These are phyloP conservation scores for Botryosphaeria dothidea DNA, from an alignment of 2,329 filamentous ascomycete species.

Conservation along the genomic window DNA sequence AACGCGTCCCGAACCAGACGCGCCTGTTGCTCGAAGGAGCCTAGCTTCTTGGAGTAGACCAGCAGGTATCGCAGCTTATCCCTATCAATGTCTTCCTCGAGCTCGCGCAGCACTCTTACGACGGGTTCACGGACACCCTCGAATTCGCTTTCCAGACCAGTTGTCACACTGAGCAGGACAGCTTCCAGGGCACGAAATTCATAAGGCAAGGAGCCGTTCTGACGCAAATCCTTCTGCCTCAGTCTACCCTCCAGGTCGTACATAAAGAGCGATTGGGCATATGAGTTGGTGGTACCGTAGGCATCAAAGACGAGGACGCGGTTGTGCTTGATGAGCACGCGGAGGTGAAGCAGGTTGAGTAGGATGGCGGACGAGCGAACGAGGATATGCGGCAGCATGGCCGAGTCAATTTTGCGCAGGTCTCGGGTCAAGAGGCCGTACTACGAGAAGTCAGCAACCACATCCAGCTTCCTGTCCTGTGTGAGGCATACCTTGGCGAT, in stretches of 20 bases:
- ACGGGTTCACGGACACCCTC: constrained; percentile 92
- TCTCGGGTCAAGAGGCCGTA: constrained; percentile 93
- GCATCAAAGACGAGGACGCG: constrained; percentile 94
- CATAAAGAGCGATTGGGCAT: constrained; percentile 96
- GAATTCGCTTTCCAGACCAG: constrained; percentile 89
- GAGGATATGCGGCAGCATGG: constrained; percentile 90
- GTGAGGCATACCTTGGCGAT: constrained; percentile 74
- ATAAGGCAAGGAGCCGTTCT: constrained; percentile 68
- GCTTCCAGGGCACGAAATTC: constrained; percentile 96
- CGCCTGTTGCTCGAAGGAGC: constrained; percentile 96
- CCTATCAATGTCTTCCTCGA: constrained; percentile 95
- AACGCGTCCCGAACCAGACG: constrained; percentile 92
- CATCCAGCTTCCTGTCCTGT: constrained; percentile 14
- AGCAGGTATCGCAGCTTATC: constrained; percentile 89
- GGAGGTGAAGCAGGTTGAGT: constrained; percentile 93
- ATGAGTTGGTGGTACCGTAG: constrained; percentile 91
- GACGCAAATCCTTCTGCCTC: constrained; percentile 69
- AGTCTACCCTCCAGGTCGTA: constrained; percentile 94
- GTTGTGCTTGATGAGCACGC: constrained; percentile 92
- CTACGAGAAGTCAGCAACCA: constrained; percentile 45
- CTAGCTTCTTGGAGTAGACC: constrained; percentile 91
- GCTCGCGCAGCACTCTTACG: constrained; percentile 79
- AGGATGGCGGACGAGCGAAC: constrained; percentile 91
- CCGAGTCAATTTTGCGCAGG: constrained; percentile 96
- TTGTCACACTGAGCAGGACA: constrained; percentile 89